Base-by-base conservation (phyloP, 495 filamentous ascomycete species). In the Tuber magnatum region DNA sequence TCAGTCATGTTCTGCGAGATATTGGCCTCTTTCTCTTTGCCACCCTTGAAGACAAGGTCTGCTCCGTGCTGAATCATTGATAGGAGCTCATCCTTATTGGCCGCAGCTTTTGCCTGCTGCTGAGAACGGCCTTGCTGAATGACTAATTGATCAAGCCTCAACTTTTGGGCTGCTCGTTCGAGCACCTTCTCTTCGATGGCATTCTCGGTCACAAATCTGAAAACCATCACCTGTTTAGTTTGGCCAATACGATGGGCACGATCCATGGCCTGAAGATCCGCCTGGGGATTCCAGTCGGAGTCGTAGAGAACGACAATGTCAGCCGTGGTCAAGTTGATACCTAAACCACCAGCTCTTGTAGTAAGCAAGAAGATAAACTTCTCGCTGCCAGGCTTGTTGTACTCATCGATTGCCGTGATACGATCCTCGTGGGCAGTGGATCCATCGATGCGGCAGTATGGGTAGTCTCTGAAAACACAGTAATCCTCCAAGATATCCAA, bases 61-160 rank as follows among this genome's bases (percentile, higher is more conserved):
- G 95, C 96, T 70, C 96, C 96, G 78, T 98, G 95, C 83, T 99
- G 96, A 79, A 99, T 99, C 96, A 99, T 98, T 73, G 88, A 92
- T 18, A 99, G 87, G 42, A 99, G 86, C 78, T 99, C 96, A 73
- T 98, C 96, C 83, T 99, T 99, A 69, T 92, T 96, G 12, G 94
- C 92, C 2, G 88, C 88, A 9, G 90, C 89, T 85, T 96, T 96
- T 1, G 91, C 90, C 43, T 92, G 92, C 74, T 93, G 93, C 84
- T 97, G 95, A 51, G 96, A 92, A 79, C 96, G 94, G 38, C 96
- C 96, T 87, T 99, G 96, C 78, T 99, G 96, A 80, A 99, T 99
- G 74, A 99, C 96, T n/a, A 99, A 88, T 84, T 98, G 95, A 81
- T 99, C 96, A 68, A 99, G 89, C 71, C 96, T 94, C 74, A 99